A percentile compares a stretch with the other conserved stretches of the same genome.
These are phyloP conservation scores for Sicyos edulis DNA, from an alignment of 306 rosid species.

Conservation along the genomic window DNA sequence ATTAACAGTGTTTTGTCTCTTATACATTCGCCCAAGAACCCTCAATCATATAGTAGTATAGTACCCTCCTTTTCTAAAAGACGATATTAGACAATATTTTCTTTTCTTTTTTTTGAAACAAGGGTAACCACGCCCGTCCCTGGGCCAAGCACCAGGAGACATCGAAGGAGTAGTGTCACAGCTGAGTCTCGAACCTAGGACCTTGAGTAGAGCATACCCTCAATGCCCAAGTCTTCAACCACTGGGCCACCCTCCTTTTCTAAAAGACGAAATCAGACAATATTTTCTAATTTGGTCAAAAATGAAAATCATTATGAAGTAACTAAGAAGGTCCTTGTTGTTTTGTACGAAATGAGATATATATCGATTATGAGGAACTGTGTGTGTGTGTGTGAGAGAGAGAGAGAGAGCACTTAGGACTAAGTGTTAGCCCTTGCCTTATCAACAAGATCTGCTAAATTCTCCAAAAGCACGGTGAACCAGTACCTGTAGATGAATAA, in stretches of 20 bases:
- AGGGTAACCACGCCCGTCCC: too few species aligned
- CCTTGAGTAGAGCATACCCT: too few species aligned
- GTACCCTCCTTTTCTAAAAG: neutral
- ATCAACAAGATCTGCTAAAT: constrained; percentile 90
- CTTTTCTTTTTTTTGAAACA: too few species aligned
- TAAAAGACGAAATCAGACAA: neutral
- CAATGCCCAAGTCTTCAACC: too few species aligned
- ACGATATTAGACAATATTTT: too few species aligned
- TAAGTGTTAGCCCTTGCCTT: constrained; percentile 42
- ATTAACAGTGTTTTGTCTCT: neutral
- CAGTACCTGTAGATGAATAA: constrained; percentile 64
- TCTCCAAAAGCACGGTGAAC: constrained; percentile 78
- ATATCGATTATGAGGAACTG: neutral
- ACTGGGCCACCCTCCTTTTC: constrained; percentile 7
- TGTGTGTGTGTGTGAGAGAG: constrained; percentile 5
- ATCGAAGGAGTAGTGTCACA: too few species aligned
- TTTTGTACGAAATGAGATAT: neutral
- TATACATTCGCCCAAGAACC: neutral
- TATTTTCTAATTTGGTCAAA: neutral
- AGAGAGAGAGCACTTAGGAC: constrained; percentile 9
- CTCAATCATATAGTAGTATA: neutral
- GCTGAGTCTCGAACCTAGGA: too few species aligned
- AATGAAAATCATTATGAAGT: neutral
- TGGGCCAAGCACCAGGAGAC: too few species aligned
- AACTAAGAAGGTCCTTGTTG: neutral